Percentiles rank a stretch among this genome's conserved stretches.
These are phyloP conservation scores for Crithidia fasciculata DNA, from an alignment of 208 protist genomes.

Conservation along the genomic window DNA sequence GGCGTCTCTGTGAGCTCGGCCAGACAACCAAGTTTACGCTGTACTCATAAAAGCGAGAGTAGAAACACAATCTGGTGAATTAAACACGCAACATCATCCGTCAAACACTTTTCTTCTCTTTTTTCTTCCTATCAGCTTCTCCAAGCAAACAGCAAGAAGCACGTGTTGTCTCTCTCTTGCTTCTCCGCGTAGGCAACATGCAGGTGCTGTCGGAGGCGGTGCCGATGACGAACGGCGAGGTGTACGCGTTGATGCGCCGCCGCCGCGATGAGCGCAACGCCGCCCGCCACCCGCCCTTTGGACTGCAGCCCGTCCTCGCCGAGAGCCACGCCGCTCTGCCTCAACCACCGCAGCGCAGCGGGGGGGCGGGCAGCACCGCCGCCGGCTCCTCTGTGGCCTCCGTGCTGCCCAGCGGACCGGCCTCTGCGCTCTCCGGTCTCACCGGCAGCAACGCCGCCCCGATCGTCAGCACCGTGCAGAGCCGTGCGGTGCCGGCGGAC, in stretches of 20 bases:
- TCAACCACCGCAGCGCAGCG: conserved; percentile 4
- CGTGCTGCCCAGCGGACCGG: neutral
- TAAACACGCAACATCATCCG: too few species aligned
- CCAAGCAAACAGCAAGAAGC: too few species aligned
- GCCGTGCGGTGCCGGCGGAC: conserved; percentile 18
- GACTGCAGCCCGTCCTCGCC: conserved; percentile 50
- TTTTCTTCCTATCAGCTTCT: too few species aligned
- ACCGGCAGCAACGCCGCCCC: neutral
- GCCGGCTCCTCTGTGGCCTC: neutral
- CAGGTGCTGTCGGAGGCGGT: conserved; percentile 67
- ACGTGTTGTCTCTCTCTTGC: too few species aligned
- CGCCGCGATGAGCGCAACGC: conserved; percentile 83
- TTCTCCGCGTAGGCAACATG: conserved; percentile 24
- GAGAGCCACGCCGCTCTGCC: conserved; percentile 20
- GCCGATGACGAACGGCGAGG: conserved; percentile 83
- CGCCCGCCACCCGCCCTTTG: conserved; percentile 63
- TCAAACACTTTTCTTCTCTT: too few species aligned
- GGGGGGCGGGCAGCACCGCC: neutral
- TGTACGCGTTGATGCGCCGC: conserved; percentile 79
- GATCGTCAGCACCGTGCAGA: neutral
- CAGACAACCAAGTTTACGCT: too few species aligned
- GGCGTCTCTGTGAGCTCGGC: too few species aligned
- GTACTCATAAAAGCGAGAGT: too few species aligned
- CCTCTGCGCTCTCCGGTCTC: neutral
- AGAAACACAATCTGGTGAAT: too few species aligned